A percentile compares a stretch with the other conserved stretches of the same genome.
These are phyloP conservation scores for Umbelopsis ramanniana DNA, from an alignment of 192 early-diverging fungal genomes.

Conservation along the genomic window DNA sequence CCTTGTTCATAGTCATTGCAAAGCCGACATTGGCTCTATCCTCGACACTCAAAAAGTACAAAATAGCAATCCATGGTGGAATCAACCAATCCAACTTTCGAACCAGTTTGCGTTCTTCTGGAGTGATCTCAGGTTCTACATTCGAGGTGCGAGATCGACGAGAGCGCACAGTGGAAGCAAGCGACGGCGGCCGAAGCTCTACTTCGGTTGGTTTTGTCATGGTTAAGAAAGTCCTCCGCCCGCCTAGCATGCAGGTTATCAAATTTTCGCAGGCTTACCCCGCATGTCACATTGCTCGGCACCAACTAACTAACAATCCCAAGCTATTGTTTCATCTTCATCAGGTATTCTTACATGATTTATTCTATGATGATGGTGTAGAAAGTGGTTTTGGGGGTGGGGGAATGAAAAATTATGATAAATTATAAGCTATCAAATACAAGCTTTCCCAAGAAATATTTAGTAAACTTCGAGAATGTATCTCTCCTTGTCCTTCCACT, in stretches of 20 bases:
- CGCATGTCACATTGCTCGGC: too few relatives aligned
- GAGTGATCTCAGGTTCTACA: background rate
- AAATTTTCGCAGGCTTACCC: too few relatives aligned
- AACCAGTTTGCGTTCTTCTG: slow-evolving; percentile 32
- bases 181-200: background rate
- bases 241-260: too few relatives aligned
- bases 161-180: background rate
- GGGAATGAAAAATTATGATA: slow-evolving; percentile 1
- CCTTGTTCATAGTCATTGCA: slow-evolving; percentile 41
- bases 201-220: background rate
- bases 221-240: too few relatives aligned
- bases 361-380: background rate
- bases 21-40: slow-evolving; percentile 42
- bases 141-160: background rate
- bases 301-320: too few relatives aligned
- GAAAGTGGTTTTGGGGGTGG: background rate
- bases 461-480: slow-evolving; percentile 94
- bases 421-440: background rate
- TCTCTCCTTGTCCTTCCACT: slow-evolving; percentile 90
- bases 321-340: too few relatives aligned
- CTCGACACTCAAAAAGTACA: slow-evolving; percentile 38
- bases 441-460: background rate
- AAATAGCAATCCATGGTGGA: slow-evolving; percentile 39
- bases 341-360: background rate
- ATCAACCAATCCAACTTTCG: slow-evolving; percentile 41